Conservation (phyloP, 345 rosid species). For the Moricandia arvensis region DNA sequence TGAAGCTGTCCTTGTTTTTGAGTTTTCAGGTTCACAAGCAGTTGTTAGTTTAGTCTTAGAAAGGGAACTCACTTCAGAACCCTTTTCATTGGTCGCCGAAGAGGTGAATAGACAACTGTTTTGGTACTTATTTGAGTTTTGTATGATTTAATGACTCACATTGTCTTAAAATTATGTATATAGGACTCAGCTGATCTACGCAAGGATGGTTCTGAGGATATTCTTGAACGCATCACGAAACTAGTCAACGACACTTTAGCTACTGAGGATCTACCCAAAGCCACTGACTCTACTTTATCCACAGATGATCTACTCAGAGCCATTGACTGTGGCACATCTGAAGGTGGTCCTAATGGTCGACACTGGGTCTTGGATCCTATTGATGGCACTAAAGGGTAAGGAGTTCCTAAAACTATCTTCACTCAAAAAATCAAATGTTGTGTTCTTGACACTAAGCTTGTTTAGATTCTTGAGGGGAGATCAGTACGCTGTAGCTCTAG, state of each 20-base stretch:
- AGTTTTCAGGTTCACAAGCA: constrained; percentile 82
- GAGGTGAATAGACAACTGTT: constrained; percentile 54
- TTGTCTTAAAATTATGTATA: constrained; percentile 10
- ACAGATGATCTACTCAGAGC: constrained; percentile 63
- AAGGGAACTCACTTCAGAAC: constrained; percentile 64
- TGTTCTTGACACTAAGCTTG: background rate
- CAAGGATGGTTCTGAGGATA: constrained; percentile 60
- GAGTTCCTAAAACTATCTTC: background rate
- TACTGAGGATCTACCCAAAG: constrained; percentile 55
- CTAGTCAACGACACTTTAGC: constrained; percentile 80
- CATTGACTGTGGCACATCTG: constrained; percentile 81
- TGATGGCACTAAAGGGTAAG: constrained; percentile 97
- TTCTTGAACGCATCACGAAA: constrained; percentile 66
- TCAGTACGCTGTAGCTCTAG: constrained; percentile 92
- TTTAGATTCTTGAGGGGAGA: constrained; percentile 84
- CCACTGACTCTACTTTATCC: constrained; percentile 68
- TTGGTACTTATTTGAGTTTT: background rate
- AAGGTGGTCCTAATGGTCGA: constrained; percentile 86
- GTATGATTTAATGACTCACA: constrained; percentile 10
- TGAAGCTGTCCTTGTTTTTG: background rate
- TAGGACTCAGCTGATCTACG: constrained; percentile 86
- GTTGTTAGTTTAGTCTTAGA: constrained; percentile 74
- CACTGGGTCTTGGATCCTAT: constrained; percentile 99
- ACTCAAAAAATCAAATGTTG: background rate
- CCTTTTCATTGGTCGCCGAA: constrained; percentile 88